A percentile compares a stretch with the other conserved stretches of the same genome.
Evolutionary conservation across 177 flowering plant genomes (phyloP).

Genomic region (Vitis hybrid): DNA sequence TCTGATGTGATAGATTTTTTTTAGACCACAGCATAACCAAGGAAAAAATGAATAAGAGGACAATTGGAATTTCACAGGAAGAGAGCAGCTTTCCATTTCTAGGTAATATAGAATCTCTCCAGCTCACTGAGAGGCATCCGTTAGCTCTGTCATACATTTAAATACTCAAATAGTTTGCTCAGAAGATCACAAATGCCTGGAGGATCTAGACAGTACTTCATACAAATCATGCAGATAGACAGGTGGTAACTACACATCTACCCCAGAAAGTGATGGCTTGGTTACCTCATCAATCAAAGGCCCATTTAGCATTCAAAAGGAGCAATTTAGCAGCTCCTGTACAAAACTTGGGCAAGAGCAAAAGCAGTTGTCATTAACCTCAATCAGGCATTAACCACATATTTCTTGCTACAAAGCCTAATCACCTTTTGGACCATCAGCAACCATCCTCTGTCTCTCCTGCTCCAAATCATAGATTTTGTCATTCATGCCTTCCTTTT

Average conservation of each 20-base stretch:
- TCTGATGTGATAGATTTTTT: background rate
- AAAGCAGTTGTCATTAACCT: background rate
- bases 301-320: background rate
- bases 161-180: background rate
- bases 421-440: slow-evolving; percentile 6
- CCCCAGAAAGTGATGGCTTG: background rate
- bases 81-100: background rate
- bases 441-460: slow-evolving; percentile 35
- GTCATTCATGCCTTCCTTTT: slow-evolving; percentile 84
- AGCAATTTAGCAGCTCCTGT: background rate
- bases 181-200: background rate
- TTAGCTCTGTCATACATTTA: background rate
- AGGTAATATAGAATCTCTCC: background rate
- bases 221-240: background rate
- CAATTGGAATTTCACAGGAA: background rate
- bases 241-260: background rate
- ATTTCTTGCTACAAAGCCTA: background rate
- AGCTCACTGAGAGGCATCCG: background rate
- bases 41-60: background rate
- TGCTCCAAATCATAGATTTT: slow-evolving; percentile 79
- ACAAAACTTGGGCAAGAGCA: background rate
- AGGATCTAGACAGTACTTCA: background rate
- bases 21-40: background rate
- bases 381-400: background rate
- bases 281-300: background rate